Evolutionary conservation across 768 basidiomycete species (phyloP), one percentile per base, ranked within the genome.

Genomic region (Naganishia vishniacii): DNA sequence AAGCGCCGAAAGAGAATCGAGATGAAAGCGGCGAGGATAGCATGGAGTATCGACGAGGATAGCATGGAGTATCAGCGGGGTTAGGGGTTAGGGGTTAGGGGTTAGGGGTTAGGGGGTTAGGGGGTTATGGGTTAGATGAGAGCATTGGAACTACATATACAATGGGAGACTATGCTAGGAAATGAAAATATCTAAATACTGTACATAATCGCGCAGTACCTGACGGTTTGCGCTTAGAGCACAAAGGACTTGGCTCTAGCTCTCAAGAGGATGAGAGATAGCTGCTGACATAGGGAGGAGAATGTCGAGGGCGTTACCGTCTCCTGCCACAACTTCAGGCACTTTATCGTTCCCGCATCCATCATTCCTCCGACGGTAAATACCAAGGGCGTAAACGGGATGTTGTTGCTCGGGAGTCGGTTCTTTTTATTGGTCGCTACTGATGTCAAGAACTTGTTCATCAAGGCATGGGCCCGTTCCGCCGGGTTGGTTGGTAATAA

Each of bases 231-330:
- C 23, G 18, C 32, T 45, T 26, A 61, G 60, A 29, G 29, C 28
- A 61, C 20, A 23, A 61, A 61, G 29, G 20, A 46, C 44, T 47
- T 61, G 44, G 60, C 46, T 32, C 45, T 61, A 3, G 45, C 60
- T 47, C 46, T 61, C 28, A 61, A 23, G n/a, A 61, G 60, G 13
- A 37, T 45, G 13, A 61, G 60, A 48, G 45, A 47, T 23, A 61
- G 42, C n/a, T 44, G 32, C 29, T 46, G 42, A 40, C 60, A 61
- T 8, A 61, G 26, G 28, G n/a, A n/a, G 7, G 42, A 46, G 45
- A 47, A 61, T 20, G 60, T 32, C 12, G 44, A 29, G 44, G 60
- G 44, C 9, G 42, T n/a, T n/a, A 61, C 46, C 16, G 46, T 13
- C 26, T 47, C 29, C 29, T 47, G 60, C 60, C 60, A 61, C 12